Evolutionary conservation across 1,139 yeast species (phyloP).

Genomic region (Zygoascus hellenicus): DNA sequence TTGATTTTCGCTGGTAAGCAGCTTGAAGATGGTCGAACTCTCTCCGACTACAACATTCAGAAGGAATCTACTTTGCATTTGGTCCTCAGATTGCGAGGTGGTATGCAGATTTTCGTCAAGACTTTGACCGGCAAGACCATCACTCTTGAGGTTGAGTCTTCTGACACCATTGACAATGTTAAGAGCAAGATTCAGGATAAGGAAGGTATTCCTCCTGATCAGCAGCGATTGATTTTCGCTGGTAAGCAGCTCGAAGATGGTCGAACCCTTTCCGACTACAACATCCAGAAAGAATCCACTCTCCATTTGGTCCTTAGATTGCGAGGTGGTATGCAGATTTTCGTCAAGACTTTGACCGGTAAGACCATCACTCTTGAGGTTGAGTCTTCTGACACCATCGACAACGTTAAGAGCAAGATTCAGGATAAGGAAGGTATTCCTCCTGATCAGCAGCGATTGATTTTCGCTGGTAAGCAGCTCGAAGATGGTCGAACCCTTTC

Average conservation of each 20-base stretch:
- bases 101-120: slow-evolving; percentile 73
- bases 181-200: slow-evolving; percentile 80
- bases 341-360: slow-evolving; percentile 74
- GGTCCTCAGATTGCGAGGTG: slow-evolving; percentile 31
- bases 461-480: slow-evolving; percentile 81
- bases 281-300: slow-evolving; percentile 56
- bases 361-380: slow-evolving; percentile 82
- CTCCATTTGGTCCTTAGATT: slow-evolving; percentile 26
- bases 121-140: slow-evolving; percentile 77
- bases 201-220: slow-evolving; percentile 86
- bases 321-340: slow-evolving; percentile 57
- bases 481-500: slow-evolving; percentile 71
- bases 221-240: slow-evolving; percentile 78
- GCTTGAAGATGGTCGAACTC: slow-evolving; percentile 71
- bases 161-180: slow-evolving; percentile 80
- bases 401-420: slow-evolving; percentile 76
- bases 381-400: slow-evolving; percentile 80
- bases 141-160: slow-evolving; percentile 80
- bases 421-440: slow-evolving; percentile 87
- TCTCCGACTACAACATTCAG: slow-evolving; percentile 79
- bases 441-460: slow-evolving; percentile 80
- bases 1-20: slow-evolving; percentile 84
- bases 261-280: slow-evolving; percentile 67
- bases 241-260: slow-evolving; percentile 87
- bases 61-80: slow-evolving; percentile 37